These are phyloP conservation scores for Triticum urartu DNA, from an alignment of 176 grass and related monocot genomes.

Conservation along the genomic window DNA sequence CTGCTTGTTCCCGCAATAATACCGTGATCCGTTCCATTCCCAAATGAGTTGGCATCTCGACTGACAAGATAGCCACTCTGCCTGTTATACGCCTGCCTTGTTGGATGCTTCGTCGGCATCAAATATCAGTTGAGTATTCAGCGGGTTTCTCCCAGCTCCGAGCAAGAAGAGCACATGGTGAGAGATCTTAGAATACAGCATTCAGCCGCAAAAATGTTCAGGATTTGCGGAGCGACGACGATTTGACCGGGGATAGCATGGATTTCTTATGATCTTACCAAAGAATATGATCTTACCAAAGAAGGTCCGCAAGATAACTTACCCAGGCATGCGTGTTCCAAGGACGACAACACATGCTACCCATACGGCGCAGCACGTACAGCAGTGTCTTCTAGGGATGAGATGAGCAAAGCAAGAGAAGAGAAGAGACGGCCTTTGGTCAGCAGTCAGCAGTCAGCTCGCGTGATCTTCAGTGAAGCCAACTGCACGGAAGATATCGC, in stretches of 20 bases:
- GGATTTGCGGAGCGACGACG: constrained; percentile 21
- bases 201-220: constrained; percentile 6
- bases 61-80: neutral
- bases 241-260: constrained; percentile 14
- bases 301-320: constrained; percentile 7
- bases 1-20: constrained; percentile 15
- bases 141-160: constrained; percentile 12
- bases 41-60: constrained; percentile 24
- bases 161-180: neutral
- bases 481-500: constrained; percentile 29
- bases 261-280: constrained; percentile 31
- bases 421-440: neutral
- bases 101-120: constrained; percentile 7
- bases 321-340: constrained; percentile 18
- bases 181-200: neutral
- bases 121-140: neutral
- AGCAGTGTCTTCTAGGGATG: neutral
- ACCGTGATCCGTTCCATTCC: constrained; percentile 8
- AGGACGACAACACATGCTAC: constrained; percentile 24
- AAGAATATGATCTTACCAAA: constrained; percentile 1
- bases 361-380: neutral
- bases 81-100: neutral
- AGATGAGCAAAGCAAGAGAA: neutral
- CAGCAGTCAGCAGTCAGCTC: constrained; percentile 24
- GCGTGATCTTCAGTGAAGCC: constrained; percentile 41